Conservation (phyloP, 2,329 filamentous ascomycete genomes). For the Exophiala sp. region DNA sequence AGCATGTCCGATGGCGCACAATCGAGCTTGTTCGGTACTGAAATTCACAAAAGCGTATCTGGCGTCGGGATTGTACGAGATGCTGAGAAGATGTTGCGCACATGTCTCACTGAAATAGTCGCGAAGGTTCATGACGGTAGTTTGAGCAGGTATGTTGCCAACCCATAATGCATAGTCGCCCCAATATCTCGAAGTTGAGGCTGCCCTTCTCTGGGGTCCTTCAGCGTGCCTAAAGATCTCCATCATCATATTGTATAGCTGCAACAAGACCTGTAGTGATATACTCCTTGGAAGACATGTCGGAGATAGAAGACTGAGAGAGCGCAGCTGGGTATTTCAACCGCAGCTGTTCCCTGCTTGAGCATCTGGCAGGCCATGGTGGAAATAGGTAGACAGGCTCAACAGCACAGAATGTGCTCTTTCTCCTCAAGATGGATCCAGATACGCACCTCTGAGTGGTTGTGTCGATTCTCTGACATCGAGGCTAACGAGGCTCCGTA, state of each 20-base stretch:
- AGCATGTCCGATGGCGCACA: slow-evolving; percentile 15
- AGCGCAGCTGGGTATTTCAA: too few relatives aligned
- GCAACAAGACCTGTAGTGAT: too few relatives aligned
- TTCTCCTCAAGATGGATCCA: too few relatives aligned
- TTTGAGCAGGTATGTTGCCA: slow-evolving; percentile 19
- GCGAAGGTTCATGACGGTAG: slow-evolving; percentile 17
- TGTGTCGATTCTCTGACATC: too few relatives aligned
- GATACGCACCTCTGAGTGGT: too few relatives aligned
- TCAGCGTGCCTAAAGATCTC: not conserved
- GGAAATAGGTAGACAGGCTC: too few relatives aligned
- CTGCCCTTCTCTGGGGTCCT: not conserved
- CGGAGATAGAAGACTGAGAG: not conserved
- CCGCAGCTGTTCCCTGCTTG: too few relatives aligned
- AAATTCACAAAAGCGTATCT: slow-evolving; percentile 23
- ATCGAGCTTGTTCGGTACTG: slow-evolving; percentile 8
- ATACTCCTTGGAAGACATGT: too few relatives aligned
- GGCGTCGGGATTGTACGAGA: slow-evolving; percentile 21
- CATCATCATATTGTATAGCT: too few relatives aligned
- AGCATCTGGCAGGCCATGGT: too few relatives aligned
- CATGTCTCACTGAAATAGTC: slow-evolving; percentile 16
- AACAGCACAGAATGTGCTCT: too few relatives aligned
- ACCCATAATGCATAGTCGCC: slow-evolving; percentile 21
- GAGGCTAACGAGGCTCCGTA: too few relatives aligned
- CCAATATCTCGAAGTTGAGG: slow-evolving; percentile 4
- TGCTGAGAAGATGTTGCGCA: slow-evolving; percentile 13